Evolutionary conservation across 2,329 filamentous ascomycete species (phyloP).

Genomic region (Davidsoniella eucalypti): DNA sequence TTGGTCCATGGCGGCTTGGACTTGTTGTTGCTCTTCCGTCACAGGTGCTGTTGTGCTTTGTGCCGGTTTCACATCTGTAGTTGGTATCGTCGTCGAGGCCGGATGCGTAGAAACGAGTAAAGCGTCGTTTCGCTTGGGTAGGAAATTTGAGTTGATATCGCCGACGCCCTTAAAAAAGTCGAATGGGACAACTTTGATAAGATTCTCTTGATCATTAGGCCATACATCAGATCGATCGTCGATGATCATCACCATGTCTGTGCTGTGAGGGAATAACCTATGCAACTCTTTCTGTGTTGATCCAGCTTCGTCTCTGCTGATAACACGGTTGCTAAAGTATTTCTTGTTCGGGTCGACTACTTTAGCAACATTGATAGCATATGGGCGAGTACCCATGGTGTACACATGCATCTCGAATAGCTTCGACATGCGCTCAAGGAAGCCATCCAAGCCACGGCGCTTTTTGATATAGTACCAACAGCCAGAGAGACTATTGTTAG

Average conservation of each 20-base stretch:
- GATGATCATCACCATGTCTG: constrained; percentile 98
- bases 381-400: constrained; percentile 97
- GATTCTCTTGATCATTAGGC: constrained; percentile 74
- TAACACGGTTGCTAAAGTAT: constrained; percentile 84
- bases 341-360: constrained; percentile 83
- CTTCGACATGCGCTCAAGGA: constrained; percentile 59
- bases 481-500: constrained; percentile 51
- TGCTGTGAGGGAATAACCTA: constrained; percentile 86
- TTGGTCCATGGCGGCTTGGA: constrained; percentile 45
- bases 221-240: constrained; percentile 95
- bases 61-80: not conserved
- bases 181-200: constrained; percentile 89
- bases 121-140: constrained; percentile 58
- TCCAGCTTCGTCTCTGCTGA: constrained; percentile 93
- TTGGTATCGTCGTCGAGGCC: constrained; percentile 11
- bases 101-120: constrained; percentile 18
- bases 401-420: constrained; percentile 95
- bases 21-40: constrained; percentile 42
- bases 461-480: constrained; percentile 98
- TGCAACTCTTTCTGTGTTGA: constrained; percentile 84
- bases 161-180: constrained; percentile 98
- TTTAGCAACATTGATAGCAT: constrained; percentile 77
- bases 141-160: constrained; percentile 94
- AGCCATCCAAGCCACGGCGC: constrained; percentile 68
- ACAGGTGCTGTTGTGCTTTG: constrained; percentile 4